Base-by-base conservation (phyloP, 176 grass and related monocot genomes). In the Triticum turgidum region DNA sequence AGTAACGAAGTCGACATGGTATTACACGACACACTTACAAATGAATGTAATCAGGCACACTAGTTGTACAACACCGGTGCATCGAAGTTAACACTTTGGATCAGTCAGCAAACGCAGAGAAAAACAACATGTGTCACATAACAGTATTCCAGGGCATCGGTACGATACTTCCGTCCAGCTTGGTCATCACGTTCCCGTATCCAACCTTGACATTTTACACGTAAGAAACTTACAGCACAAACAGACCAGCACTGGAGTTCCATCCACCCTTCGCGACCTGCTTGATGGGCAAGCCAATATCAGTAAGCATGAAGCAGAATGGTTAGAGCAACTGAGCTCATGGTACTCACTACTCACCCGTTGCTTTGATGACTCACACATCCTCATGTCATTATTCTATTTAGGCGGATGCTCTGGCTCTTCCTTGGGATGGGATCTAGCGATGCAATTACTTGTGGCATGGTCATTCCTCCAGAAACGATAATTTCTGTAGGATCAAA, bases 381-480 rank as follows among this genome's bases (percentile, higher is more conserved):
- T 24, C 11, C 44, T 95, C 88, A 95, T 41, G 86, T 74, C 85
- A 84, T 54, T 61, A 95, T 95, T 91, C 91, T 94, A 71, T 95
- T 95, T 64, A 98, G 85, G 37, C 83, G 91, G 76, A 98, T 90
- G 73, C 52, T 92, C 82, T 95, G 96, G 86, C 44, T 95, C 77
- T 92, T 95, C 3, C 88, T 90, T 1, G 93, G 89, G 42, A 88
- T 91, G 68, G 90, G 88, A 77, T 97, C 94, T 58, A 97, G 63
- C 39, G 97, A 93, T 35, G 97, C 66, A 81, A 99, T 99, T 69
- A 87, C 86, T 83, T 99, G 90, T 32, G 97, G 97, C 97, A 99
- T 99, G 14, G 97, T 99, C 97, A 99, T 99, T 25, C 97, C 97
- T 71, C 97, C 97, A 2, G 97, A 99, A 82, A 99, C 97, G 76